Evolutionary conservation across 2,329 filamentous ascomycete species (phyloP), one percentile per base, ranked within the genome.

Genomic region (Cordyceps fumosorosea): DNA sequence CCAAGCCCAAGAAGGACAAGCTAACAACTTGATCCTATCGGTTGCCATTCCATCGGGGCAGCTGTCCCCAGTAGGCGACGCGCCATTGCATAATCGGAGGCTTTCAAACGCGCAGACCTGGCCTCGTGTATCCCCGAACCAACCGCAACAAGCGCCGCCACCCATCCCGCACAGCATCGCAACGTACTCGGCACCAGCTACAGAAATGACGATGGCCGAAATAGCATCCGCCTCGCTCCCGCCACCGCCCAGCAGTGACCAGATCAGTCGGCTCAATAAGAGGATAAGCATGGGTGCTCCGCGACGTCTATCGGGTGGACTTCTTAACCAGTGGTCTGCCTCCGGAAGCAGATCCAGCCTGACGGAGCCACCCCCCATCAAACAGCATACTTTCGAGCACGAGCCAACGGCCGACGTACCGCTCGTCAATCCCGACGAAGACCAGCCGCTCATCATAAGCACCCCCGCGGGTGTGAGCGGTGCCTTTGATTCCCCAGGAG

Each of bases 391-490:
- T 3, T 32, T 34, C 7, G 55, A 56, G 18, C 34, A 26, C 26
- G 26, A 53, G 26, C 44, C 34, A 22, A 14, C 24, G 11, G 5
- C 54, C 7, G 62, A 54, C 22, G 24, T 45, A 3, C 55, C 56
- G 18, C 50, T 60, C 5, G 64, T 65, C 3, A 64, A 64, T 14
- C 57, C 65, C 1, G 67, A 71, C 20, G 67, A 80, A 29, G 82
- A 85, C 44, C 79, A 80, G 59, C 83, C 84, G 4, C 75, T 86
- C 29, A 86, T 86, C 60, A 85, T 86, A 69, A 86, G 83, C 70
- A 86, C 84, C 3, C 83, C 83, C 1, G 78, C 73, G 11, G 84
- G 84, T 18, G 77, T 85, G 10, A 74, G 77, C 0, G 83, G 83
- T 3, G 81, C 79, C 1, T 83, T 79, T 65, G 83, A 85, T 62